phyloP scores from a whole-genome alignment of 1,284 basidiomycete species.

The Wallemia hederae region DNA sequence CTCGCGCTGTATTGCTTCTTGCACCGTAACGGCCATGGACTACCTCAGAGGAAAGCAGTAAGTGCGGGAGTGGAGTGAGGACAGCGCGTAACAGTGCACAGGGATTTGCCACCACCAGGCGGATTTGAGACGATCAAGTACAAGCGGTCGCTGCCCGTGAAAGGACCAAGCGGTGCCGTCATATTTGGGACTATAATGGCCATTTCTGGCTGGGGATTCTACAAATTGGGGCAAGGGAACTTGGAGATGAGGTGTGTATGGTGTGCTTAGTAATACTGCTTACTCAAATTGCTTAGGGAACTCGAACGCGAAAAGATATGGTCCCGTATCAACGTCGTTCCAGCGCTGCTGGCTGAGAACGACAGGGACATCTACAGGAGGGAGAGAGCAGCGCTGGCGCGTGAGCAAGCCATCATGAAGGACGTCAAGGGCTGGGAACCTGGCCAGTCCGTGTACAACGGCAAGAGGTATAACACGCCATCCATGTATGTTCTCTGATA shows the following conservation, averaged over 20 bases:
- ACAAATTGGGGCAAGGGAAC: slow-evolving; percentile 64
- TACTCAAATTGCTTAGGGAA: slow-evolving; percentile 30
- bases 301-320: slow-evolving; percentile 74
- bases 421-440: slow-evolving; percentile 65
- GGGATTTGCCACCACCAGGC: slow-evolving; percentile 81
- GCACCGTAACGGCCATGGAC: background rate
- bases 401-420: slow-evolving; percentile 86
- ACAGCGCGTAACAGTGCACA: slow-evolving; percentile 14
- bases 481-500: background rate
- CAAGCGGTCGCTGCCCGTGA: slow-evolving; percentile 79
- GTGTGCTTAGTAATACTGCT: background rate
- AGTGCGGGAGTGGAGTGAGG: background rate
- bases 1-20: too few relatives aligned
- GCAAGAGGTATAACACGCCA: background rate
- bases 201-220: slow-evolving; percentile 77
- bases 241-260: slow-evolving; percentile 58
- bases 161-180: slow-evolving; percentile 61
- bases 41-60: slow-evolving; percentile 1
- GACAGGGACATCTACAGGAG: slow-evolving; percentile 73
- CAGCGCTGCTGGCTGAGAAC: slow-evolving; percentile 65
- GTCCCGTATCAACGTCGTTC: slow-evolving; percentile 85
- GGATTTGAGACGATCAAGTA: slow-evolving; percentile 83
- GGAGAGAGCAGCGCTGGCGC: slow-evolving; percentile 39
- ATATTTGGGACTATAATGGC: slow-evolving; percentile 60
- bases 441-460: background rate